These are phyloP conservation scores for Euphorbia pulcherrima DNA, from an alignment of 345 rosid genomes.

Conservation along the genomic window DNA sequence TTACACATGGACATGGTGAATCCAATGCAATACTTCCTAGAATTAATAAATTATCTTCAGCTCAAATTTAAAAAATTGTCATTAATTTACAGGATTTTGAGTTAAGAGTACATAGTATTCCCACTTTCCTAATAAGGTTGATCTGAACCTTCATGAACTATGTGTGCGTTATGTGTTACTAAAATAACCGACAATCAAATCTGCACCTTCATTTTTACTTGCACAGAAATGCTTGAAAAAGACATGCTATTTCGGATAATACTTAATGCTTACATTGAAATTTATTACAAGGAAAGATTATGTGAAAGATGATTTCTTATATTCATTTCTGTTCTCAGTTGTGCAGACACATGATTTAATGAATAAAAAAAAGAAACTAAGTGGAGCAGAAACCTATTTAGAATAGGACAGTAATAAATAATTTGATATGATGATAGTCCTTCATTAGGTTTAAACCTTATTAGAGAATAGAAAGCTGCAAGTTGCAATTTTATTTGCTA, in stretches of 20 bases:
- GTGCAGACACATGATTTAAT: too few species aligned
- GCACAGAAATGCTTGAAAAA: background rate
- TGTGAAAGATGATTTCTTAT: background rate
- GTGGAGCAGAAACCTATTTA: background rate
- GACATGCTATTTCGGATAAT: background rate
- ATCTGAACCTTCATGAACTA: slow-evolving; percentile 5
- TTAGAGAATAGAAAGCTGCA: background rate
- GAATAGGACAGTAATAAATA: background rate
- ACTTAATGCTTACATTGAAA: background rate
- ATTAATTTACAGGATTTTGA: background rate
- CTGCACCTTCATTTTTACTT: background rate
- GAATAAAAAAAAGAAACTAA: background rate
- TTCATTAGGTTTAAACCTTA: background rate
- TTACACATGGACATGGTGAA: background rate
- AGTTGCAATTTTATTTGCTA: background rate
- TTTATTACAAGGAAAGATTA: background rate
- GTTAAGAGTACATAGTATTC: background rate
- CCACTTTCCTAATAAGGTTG: background rate
- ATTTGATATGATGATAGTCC: background rate
- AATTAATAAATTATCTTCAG: background rate
- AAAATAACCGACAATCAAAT: background rate
- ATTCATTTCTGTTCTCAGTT: background rate
- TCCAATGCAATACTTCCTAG: background rate
- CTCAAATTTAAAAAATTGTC: background rate
- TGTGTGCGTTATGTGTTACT: too few species aligned